phyloP scores from a whole-genome alignment of 331 rosid species.

The Cydonia oblonga region DNA sequence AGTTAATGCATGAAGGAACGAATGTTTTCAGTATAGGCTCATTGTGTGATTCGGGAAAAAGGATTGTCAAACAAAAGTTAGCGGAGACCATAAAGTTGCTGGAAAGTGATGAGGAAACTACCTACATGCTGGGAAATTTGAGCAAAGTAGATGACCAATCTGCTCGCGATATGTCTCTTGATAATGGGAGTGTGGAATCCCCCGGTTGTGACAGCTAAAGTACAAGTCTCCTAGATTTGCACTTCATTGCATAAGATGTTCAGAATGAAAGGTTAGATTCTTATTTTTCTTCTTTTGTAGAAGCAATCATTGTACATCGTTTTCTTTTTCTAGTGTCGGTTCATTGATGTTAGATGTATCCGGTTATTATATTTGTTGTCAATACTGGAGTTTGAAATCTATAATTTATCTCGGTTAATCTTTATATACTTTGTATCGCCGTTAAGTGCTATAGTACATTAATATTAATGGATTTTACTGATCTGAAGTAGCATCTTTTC shows the following conservation, averaged over 20 bases:
- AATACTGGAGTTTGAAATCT: neutral
- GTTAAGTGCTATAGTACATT: neutral
- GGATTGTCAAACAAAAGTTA: conserved; percentile 1
- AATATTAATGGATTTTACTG: neutral
- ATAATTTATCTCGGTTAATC: neutral
- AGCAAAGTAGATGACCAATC: neutral
- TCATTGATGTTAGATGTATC: neutral
- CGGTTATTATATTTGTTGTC: neutral
- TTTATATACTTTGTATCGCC: neutral
- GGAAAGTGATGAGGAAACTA: neutral
- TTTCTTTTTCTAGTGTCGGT: neutral
- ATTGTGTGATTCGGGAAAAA: conserved; percentile 1
- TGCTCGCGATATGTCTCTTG: neutral
- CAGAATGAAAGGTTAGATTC: neutral
- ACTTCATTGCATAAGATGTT: neutral
- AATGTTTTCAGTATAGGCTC: conserved; percentile 4
- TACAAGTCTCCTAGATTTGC: neutral
- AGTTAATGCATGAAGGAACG: conserved; percentile 5
- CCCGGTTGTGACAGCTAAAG: neutral
- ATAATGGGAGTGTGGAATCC: neutral
- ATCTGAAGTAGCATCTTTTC: neutral
- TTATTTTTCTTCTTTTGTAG: neutral
- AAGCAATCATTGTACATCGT: neutral
- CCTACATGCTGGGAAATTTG: neutral
- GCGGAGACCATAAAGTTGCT: neutral